Conservation (phyloP, 176 grass and related monocot genomes). For the Hordeum marinum region DNA sequence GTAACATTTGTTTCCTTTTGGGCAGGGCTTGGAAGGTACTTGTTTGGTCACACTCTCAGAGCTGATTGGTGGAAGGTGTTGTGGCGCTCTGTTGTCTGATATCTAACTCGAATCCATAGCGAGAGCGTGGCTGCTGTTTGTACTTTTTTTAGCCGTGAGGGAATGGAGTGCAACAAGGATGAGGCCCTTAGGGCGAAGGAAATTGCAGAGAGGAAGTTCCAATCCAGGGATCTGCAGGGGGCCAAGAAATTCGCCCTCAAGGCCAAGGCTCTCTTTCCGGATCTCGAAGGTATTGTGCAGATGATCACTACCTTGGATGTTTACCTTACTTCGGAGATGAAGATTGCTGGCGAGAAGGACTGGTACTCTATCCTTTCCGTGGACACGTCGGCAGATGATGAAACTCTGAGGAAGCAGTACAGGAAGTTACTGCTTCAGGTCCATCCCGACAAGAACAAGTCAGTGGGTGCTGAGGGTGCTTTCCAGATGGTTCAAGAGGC, state of each 20-base stretch:
- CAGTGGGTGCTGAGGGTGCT: conserved; percentile 35
- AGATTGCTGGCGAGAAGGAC: conserved; percentile 24
- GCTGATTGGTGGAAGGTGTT: not conserved
- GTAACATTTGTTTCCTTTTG: conserved; percentile 6
- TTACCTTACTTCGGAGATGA: conserved; percentile 31
- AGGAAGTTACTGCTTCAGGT: conserved; percentile 24
- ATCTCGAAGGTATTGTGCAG: conserved; percentile 34
- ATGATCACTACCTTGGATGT: conserved; percentile 34
- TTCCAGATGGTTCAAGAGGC: conserved; percentile 32
- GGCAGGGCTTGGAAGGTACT: not conserved
- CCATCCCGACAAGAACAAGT: conserved; percentile 35
- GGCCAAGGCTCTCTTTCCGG: conserved; percentile 31
- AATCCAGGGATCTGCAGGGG: conserved; percentile 29
- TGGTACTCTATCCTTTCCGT: conserved; percentile 42
- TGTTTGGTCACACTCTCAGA: not conserved
- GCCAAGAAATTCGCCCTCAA: conserved; percentile 43
- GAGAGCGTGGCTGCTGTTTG: not conserved
- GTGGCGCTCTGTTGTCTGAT: not conserved
- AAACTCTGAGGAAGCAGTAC: conserved; percentile 19
- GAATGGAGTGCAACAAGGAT: conserved; percentile 45
- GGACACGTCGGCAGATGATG: not conserved
- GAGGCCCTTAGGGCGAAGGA: conserved; percentile 40
- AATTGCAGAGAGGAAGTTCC: conserved; percentile 32
- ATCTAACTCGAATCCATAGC: not conserved
- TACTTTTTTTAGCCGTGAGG: not conserved